Evolutionary conservation across 495 filamentous ascomycete species (phyloP).

Genomic region (Lindgomyces ingoldianus): DNA sequence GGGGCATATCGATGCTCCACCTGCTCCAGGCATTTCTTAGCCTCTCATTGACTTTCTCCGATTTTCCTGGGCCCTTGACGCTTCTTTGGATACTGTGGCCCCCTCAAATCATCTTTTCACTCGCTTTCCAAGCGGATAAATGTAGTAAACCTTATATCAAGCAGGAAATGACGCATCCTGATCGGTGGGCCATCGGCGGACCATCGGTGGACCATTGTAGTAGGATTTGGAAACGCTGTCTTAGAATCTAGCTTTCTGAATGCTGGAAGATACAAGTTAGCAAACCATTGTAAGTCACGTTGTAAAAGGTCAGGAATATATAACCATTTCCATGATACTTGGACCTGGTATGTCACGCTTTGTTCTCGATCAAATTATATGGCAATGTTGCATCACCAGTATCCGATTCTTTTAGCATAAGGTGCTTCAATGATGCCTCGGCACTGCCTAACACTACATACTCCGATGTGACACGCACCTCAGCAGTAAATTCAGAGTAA

Average conservation of each 20-base stretch:
- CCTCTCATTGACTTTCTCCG: neutral
- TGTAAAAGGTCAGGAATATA: neutral
- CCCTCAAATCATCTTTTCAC: neutral
- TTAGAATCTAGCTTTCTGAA: neutral
- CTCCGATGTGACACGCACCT: too few relatives aligned
- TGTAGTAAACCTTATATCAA: conserved; percentile 3
- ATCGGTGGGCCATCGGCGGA: neutral
- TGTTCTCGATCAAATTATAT: too few relatives aligned
- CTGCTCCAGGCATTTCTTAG: neutral
- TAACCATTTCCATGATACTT: neutral
- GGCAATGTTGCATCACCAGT: too few relatives aligned
- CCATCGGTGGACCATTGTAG: too few relatives aligned
- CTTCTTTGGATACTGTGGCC: too few relatives aligned
- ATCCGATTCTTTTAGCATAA: too few relatives aligned
- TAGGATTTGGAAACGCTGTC: neutral
- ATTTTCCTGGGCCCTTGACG: neutral
- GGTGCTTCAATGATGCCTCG: too few relatives aligned
- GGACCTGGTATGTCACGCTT: too few relatives aligned
- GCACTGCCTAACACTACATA: too few relatives aligned
- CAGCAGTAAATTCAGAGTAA: too few relatives aligned
- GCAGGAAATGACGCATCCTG: conserved; percentile 16
- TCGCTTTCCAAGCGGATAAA: neutral
- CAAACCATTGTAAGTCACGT: neutral
- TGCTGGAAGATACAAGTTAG: neutral
- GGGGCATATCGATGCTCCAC: neutral